phyloP scores from a whole-genome alignment of 75 land plant genomes.

The Chamaecyparis obtusa region DNA sequence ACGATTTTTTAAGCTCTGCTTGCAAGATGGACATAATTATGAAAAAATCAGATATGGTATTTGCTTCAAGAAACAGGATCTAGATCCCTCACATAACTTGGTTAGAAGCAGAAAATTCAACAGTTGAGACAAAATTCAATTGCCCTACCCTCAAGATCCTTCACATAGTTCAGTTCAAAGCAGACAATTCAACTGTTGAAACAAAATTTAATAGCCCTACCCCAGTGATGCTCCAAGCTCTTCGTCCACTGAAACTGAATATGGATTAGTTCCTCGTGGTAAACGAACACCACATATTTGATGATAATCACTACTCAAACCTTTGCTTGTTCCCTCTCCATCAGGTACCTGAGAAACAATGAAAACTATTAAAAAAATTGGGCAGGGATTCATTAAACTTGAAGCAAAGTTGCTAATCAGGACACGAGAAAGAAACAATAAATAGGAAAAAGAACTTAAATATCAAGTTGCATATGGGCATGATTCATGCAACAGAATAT shows the following conservation, averaged over 20 bases:
- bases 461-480: background rate
- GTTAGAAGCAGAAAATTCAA: background rate
- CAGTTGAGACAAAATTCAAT: background rate
- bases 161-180: constrained; percentile 14
- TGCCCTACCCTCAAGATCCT: constrained; percentile 77
- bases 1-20: background rate
- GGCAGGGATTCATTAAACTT: background rate
- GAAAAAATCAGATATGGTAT: background rate
- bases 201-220: constrained; percentile 23
- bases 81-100: background rate
- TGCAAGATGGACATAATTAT: background rate
- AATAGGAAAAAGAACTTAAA: background rate
- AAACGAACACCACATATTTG: constrained; percentile 76
- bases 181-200: background rate
- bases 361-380: background rate
- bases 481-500: background rate
- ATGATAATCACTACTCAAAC: constrained; percentile 33
- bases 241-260: constrained; percentile 68
- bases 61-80: background rate
- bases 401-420: background rate
- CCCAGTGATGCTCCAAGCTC: constrained; percentile 92
- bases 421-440: background rate
- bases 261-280: constrained; percentile 85
- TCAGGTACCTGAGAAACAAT: constrained; percentile 13
- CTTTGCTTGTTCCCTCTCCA: constrained; percentile 36